Percentiles rank a stretch among this genome's conserved stretches.
phyloP scores from a whole-genome alignment of 1,284 basidiomycete genomes.

The Microstroma glucosiphilum region DNA sequence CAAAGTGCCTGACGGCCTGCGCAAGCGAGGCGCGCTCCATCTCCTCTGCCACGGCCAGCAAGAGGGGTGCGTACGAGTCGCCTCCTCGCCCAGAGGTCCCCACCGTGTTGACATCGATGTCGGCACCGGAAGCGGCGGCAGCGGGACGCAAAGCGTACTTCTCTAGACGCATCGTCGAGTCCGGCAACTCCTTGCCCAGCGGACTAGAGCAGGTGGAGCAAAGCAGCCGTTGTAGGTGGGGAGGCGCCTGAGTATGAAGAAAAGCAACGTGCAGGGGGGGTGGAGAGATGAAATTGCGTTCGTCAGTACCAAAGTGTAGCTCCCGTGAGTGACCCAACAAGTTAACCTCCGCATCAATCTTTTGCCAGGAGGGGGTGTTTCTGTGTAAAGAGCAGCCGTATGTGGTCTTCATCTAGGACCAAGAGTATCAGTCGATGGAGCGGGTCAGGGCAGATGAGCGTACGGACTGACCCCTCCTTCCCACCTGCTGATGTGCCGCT shows the following conservation, averaged over 20 bases:
- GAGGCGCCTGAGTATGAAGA: no score
- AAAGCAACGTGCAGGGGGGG: no score
- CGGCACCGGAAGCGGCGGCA: no score
- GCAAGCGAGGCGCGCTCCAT: constrained; percentile 9
- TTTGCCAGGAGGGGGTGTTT: constrained; percentile 13
- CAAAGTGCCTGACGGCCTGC: constrained; percentile 13
- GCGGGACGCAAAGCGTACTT: constrained; percentile 2
- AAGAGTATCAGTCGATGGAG: constrained; percentile 12
- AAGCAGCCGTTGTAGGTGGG: no score
- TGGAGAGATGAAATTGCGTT: neutral
- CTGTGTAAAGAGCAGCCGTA: constrained; percentile 8
- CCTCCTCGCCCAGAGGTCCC: no score
- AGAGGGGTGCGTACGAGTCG: neutral
- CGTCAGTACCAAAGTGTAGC: constrained; percentile 9
- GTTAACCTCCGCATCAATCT: constrained; percentile 5
- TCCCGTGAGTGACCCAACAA: constrained; percentile 17
- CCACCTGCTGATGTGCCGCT: neutral
- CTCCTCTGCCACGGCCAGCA: constrained; percentile 13
- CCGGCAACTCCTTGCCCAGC: neutral
- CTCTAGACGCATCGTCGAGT: constrained; percentile 6
- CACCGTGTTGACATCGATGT: no score
- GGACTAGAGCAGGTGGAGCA: no score
- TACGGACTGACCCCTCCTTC: neutral
- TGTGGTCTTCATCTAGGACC: constrained; percentile 10
- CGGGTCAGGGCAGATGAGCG: neutral